A percentile compares a stretch with the other conserved stretches of the same genome.
These are phyloP conservation scores for Amesomyces nigricolor DNA, from an alignment of 2,329 filamentous ascomycete species.

Conservation along the genomic window DNA sequence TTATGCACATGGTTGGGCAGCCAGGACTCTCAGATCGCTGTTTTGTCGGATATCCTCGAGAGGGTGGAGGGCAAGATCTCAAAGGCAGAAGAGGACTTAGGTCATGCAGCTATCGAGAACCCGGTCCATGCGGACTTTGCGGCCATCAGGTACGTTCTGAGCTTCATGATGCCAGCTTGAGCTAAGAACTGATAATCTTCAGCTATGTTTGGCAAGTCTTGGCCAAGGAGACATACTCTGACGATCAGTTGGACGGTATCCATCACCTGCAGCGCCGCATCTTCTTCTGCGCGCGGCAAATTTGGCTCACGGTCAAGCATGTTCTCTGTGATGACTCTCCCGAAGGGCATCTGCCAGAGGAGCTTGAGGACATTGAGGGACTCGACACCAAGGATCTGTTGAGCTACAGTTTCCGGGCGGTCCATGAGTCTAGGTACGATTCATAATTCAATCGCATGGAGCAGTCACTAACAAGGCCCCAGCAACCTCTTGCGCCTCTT, in stretches of 20 bases:
- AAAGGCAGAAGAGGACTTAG: conserved; percentile 59
- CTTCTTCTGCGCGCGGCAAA: conserved; percentile 54
- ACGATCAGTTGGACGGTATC: conserved; percentile 34
- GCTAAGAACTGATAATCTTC: conserved; percentile 4
- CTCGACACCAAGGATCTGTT: conserved; percentile 81
- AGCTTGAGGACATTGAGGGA: conserved; percentile 64
- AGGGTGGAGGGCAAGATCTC: conserved; percentile 60
- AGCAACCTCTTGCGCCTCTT: conserved; percentile 68
- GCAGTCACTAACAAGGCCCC: conserved; percentile 20
- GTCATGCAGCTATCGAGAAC: conserved; percentile 57
- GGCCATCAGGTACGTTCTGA: conserved; percentile 50
- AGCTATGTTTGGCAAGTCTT: conserved; percentile 52
- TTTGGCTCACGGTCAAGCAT: conserved; percentile 71
- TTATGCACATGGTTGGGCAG: conserved; percentile 53
- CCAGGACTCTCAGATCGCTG: conserved; percentile 38
- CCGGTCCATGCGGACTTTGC: conserved; percentile 68
- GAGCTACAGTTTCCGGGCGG: conserved; percentile 89
- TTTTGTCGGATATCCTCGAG: conserved; percentile 54
- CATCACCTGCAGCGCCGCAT: conserved; percentile 48
- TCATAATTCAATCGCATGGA: not conserved
- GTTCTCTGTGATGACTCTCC: conserved; percentile 91
- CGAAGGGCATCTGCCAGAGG: conserved; percentile 76
- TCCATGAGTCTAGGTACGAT: conserved; percentile 82
- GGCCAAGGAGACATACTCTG: conserved; percentile 36
- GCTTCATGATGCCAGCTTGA: not conserved